Percentiles rank a stretch among this genome's conserved stretches.
Evolutionary conservation across 2,329 filamentous ascomycete species (phyloP).

Genomic region (Didymella keratinophila): DNA sequence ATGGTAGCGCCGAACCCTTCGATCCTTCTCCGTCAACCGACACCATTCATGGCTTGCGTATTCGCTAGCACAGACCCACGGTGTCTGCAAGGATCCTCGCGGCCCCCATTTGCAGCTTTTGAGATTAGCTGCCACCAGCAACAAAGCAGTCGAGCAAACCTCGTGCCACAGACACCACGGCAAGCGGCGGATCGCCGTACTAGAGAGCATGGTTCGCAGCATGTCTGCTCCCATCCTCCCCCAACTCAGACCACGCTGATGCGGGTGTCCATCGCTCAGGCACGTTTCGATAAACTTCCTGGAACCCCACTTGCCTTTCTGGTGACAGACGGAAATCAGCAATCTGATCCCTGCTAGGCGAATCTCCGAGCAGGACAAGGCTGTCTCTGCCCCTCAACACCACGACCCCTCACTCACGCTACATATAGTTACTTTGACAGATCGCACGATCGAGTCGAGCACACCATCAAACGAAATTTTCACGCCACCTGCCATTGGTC

Average conservation of each 20-base stretch:
- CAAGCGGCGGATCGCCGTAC: constrained; percentile 11
- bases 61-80: constrained; percentile 28
- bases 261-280: constrained; percentile 12
- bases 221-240: constrained; percentile 12
- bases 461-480: constrained; percentile 8
- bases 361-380: constrained; percentile 15
- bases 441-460: constrained; percentile 15
- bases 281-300: constrained; percentile 26
- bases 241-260: constrained; percentile 13
- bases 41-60: constrained; percentile 28
- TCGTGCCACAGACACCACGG: constrained; percentile 9
- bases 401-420: constrained; percentile 26
- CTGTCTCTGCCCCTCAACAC: constrained; percentile 41
- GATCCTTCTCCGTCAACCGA: constrained; percentile 33
- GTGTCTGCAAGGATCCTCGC: constrained; percentile 21
- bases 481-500: background rate
- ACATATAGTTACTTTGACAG: constrained; percentile 4
- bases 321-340: constrained; percentile 26
- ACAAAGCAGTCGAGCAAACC: constrained; percentile 21
- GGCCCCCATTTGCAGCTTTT: constrained; percentile 27
- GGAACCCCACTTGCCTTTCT: constrained; percentile 42
- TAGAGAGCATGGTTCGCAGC: constrained; percentile 12
- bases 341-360: constrained; percentile 31
- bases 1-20: constrained; percentile 28
- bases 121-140: constrained; percentile 31